Evolutionary conservation across 176 grass and related monocot species (phyloP), one percentile per base, ranked within the genome.

Genomic region (Carex scoparia): DNA sequence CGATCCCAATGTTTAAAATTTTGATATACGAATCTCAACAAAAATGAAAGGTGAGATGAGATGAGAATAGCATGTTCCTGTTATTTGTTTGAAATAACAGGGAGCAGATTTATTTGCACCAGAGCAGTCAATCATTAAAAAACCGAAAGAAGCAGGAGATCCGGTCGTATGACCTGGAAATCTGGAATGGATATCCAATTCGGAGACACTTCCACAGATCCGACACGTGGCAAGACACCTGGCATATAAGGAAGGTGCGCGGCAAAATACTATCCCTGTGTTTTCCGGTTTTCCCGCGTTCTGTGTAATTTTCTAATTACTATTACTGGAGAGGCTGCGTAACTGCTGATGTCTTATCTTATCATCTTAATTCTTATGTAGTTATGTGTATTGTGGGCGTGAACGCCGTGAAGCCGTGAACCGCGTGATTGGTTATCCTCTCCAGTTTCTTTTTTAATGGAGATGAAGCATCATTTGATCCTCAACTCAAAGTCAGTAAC

Each of bases 191-290:
- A n/a, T 8, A 73, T 73, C 19, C 69, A 73, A 42, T 73, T 74
- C 71, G 31, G 44, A 53, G 19, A 13, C 7, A 76, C 13, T 54
- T 19, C 10, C 10, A 7, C 44, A 10, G 3, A 44, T 3, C 0
- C 40, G 40, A 82, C 61, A 67, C 80, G 80, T 82, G 80, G 80
- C 59, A 14, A 44, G 46, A 27, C 35, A 65, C 35, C n/a, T 64
- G 79, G 60, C 13, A 14, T 19, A 28, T 0, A 13, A 12, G n/a
- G 2, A 4, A 46, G 7, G 37, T 66, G 61, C 80, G 80, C 65
- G 80, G 59, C 80, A 28, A 65, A 13, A 82, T 27, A 44, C 12
- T 14, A 82, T 30, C 60, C 37, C 14, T 48, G 1, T 8, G 37
- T 11, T 65, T 31, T 11, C 8, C n/a, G 3, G 37, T 11, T 65